Base-by-base conservation (phyloP, 202 grass and related monocot species). In the Setaria italica region DNA sequence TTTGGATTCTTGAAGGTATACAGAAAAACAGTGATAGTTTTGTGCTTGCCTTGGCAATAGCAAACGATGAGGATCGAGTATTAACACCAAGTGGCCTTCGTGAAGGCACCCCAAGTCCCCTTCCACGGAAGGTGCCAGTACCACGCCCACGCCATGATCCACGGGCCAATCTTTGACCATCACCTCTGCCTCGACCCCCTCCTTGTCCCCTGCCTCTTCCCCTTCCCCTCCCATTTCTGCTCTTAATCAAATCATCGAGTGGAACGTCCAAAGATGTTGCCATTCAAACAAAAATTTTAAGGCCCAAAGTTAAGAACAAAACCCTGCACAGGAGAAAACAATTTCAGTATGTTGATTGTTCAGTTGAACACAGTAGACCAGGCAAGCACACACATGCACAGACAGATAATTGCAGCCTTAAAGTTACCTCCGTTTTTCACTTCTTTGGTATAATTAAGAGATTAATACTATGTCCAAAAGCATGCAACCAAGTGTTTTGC, bases 11-110 rank as follows among this genome's bases (percentile, higher is more conserved):
- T 89, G 82, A 88, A 86, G 80, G 74, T 88, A 94, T 76, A 84
- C 76, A 90, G 74, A 88, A 90, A 95, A 91, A 90, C 80, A 94
- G 62, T 62, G 30, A 87, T 80, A 82, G 76, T 90, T 89, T 86
- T 87, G 85, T 82, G 90, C 97, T 99, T 99, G 97, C 97, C 97
- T 99, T 99, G 83, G 92, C 92, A 85, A 99, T 94, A 69, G 84
- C 86, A 78, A 85, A 92, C 0, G 97, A 82, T 72, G 93, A 96
- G 11, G 91, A 82, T 47, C 82, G 91, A 67, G 75, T 91, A 90
- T 92, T 95, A 86, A 99, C 93, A 85, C 97, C 90, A 91, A 99
- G 93, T 79, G 80, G 87, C 82, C 93, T 94, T 88, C 87, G 87
- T 55, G 85, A 85, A 90, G 89, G 90, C 72, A 91, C 78, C 47